These are phyloP conservation scores for Penicillium sp. DNA, from an alignment of 2,329 filamentous ascomycete genomes.

Conservation along the genomic window DNA sequence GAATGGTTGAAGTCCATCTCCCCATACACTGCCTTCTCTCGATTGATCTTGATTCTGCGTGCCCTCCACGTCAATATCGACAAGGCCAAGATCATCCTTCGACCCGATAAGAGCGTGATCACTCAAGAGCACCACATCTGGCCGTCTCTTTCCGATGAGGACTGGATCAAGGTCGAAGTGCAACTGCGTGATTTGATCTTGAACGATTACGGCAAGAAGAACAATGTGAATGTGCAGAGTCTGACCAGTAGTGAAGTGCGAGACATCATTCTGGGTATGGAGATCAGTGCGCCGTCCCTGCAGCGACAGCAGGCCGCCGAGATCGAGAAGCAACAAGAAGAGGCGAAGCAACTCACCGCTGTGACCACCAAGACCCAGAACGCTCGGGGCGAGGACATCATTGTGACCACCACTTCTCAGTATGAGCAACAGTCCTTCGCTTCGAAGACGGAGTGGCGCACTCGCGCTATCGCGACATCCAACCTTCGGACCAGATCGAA, in stretches of 20 bases:
- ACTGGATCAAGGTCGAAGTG: constrained; percentile 99
- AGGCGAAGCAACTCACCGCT: constrained; percentile 92
- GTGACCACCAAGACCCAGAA: constrained; percentile 99
- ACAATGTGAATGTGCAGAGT: constrained; percentile 98
- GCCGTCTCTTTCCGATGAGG: constrained; percentile 90
- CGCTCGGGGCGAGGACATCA: constrained; percentile 93
- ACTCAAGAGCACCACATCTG: constrained; percentile 99
- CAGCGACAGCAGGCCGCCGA: constrained; percentile 97
- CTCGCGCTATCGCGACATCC: constrained; percentile 90
- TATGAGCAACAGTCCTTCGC: constrained; percentile 98
- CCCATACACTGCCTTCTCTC: constrained; percentile 97
- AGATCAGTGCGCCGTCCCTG: constrained; percentile 96
- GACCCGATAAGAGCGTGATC: constrained; percentile 96
- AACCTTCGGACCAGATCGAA: constrained; percentile 92
- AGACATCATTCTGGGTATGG: constrained; percentile 99
- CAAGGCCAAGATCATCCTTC: constrained; percentile 93
- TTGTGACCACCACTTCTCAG: constrained; percentile 95
- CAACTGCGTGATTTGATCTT: constrained; percentile 92
- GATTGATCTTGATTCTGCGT: constrained; percentile 87
- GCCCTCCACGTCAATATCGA: constrained; percentile 97
- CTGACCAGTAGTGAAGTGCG: constrained; percentile 95
- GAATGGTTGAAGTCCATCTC: constrained; percentile 99
- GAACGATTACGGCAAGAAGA: constrained; percentile 99
- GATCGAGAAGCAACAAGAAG: constrained; percentile 98
- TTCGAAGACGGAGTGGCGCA: constrained; percentile 98